Evolutionary conservation across 129 eudicot species (phyloP), one percentile per base, ranked within the genome.

Genomic region (Flaveria sonorensis): DNA sequence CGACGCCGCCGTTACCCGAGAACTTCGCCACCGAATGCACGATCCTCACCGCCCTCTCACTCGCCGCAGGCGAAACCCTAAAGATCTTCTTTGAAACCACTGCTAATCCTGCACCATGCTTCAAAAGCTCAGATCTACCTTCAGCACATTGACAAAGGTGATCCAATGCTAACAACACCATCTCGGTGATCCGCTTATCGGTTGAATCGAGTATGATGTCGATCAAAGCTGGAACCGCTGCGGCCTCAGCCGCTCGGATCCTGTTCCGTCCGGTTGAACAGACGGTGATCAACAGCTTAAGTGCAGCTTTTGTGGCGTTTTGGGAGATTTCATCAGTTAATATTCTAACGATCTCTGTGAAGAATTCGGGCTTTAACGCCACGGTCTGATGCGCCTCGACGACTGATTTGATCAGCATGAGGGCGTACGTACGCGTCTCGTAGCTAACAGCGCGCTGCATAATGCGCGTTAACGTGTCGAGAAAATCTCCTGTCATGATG

Each of bases 21-120:
- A 64, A 89, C 67, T 81, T 87, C 10, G 85, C 78, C 42, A 89
- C 78, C 65, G 89, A 78, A 73, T 70, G 75, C 77, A 89, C 63
- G 12, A 87, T 81, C 84, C 84, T 87, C 77, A 89, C 88, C 36
- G 87, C 91, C 63, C 86, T 83, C 23, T 87, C 88, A 14, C 88
- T 89, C 11, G 89, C 95, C 36, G 68, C 71, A 20, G 83, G 76
- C 0, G 95, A 89, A 72, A 89, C 78, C 82, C 95, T 81, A 56
- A 89, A 82, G 16, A 87, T 87, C 83, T 85, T 89, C 46, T 87
- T 89, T 0, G 95, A 89, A 66, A 89, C 89, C 52, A 87, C 76
- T 3, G 95, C 91, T n/a, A 89, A 75, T 5, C 95, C 95, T 0
- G 88, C 95, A 9, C 81, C 87, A 65, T 89, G 95, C 50, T 78